Evolutionary conservation across 1,284 basidiomycete species (phyloP).

Genomic region (Pyrrhoderma lamaoense): DNA sequence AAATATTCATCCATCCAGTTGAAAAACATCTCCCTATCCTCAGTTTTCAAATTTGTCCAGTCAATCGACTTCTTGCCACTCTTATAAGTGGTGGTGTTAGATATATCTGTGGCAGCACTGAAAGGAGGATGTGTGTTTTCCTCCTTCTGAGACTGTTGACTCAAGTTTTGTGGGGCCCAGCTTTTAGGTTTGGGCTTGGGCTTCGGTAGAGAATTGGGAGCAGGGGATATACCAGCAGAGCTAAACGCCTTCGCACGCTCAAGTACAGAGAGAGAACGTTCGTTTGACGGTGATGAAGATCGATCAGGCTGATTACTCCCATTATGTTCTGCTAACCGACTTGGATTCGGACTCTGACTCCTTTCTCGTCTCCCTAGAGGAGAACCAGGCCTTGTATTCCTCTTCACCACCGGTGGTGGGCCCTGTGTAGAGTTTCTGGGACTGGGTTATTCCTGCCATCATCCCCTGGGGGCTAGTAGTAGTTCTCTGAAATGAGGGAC

Average conservation of each 20-base stretch:
- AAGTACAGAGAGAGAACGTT: background rate
- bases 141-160: too few species aligned
- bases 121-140: too few species aligned
- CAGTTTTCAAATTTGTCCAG: constrained; percentile 56
- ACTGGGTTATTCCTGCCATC: too few species aligned
- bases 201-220: background rate
- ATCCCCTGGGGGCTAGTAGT: too few species aligned
- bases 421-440: too few species aligned
- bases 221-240: background rate
- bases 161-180: background rate
- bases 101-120: background rate
- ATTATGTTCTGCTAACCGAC: background rate
- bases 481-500: too few species aligned
- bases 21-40: constrained; percentile 70
- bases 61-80: constrained; percentile 36
- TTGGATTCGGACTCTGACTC: background rate
- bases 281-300: background rate
- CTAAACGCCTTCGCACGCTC: constrained; percentile 3
- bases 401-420: constrained; percentile 7
- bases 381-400: constrained; percentile 7
- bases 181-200: background rate
- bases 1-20: constrained; percentile 75
- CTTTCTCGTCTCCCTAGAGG: background rate
- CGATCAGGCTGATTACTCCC: background rate
- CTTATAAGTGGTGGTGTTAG: background rate